A percentile compares a stretch with the other conserved stretches of the same genome.
These are phyloP conservation scores for Cynara cardunculus DNA, from an alignment of 129 eudicot genomes.

Conservation along the genomic window DNA sequence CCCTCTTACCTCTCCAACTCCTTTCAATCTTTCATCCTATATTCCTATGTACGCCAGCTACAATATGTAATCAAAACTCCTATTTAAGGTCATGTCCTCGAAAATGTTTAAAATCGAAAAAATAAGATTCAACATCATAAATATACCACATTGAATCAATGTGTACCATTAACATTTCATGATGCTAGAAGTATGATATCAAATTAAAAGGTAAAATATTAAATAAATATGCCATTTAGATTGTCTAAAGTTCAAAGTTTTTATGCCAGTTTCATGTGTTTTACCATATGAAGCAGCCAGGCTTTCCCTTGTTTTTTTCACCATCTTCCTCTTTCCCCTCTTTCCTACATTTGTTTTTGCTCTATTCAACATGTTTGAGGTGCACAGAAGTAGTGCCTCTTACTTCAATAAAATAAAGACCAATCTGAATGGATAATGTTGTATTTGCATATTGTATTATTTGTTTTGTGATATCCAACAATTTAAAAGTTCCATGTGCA, in stretches of 20 bases:
- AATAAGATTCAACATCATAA: neutral
- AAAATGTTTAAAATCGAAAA: too few relatives aligned
- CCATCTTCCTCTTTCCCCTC: neutral
- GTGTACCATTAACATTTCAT: neutral
- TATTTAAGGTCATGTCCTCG: too few relatives aligned
- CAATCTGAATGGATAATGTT: neutral
- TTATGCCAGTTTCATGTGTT: neutral
- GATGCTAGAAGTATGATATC: too few relatives aligned
- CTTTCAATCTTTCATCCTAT: too few relatives aligned
- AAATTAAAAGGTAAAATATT: too few relatives aligned
- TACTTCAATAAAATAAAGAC: neutral
- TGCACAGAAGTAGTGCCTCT: neutral
- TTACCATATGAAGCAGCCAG: neutral
- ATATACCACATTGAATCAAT: neutral
- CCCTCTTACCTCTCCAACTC: too few relatives aligned
- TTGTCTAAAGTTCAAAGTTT: neutral
- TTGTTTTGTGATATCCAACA: neutral
- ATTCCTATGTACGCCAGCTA: too few relatives aligned
- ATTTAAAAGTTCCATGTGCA: slow-evolving; percentile 25
- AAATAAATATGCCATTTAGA: too few relatives aligned
- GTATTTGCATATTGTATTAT: neutral
- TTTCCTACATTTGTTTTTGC: neutral
- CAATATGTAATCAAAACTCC: too few relatives aligned
- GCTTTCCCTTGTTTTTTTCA: neutral
- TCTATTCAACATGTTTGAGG: neutral